These are phyloP conservation scores for Knufia fluminis DNA, from an alignment of 2,329 filamentous ascomycete genomes.

Conservation along the genomic window DNA sequence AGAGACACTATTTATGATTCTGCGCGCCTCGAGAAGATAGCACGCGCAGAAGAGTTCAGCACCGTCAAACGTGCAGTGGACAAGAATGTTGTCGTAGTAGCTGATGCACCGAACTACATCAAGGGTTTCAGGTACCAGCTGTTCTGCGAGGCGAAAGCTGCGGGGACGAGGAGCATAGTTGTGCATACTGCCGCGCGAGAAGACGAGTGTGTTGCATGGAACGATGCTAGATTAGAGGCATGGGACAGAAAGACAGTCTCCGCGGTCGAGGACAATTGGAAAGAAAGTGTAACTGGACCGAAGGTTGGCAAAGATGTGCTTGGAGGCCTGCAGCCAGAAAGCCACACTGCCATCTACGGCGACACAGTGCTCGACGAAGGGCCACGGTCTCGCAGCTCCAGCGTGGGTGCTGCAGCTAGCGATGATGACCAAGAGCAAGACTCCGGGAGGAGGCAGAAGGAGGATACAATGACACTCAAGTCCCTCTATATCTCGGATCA, in stretches of 20 bases:
- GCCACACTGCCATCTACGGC: constrained; percentile 23
- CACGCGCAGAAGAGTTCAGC: constrained; percentile 51
- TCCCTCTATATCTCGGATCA: constrained; percentile 20
- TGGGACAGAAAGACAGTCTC: constrained; percentile 10
- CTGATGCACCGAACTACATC: constrained; percentile 59
- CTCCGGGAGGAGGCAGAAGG: not conserved
- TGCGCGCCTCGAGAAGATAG: constrained; percentile 46
- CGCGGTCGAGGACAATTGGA: not conserved
- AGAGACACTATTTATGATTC: constrained; percentile 23
- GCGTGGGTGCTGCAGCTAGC: constrained; percentile 10
- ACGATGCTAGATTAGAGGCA: constrained; percentile 16
- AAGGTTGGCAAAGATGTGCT: constrained; percentile 16
- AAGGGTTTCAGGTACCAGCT: constrained; percentile 60
- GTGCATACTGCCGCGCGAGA: constrained; percentile 32
- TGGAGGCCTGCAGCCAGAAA: constrained; percentile 21
- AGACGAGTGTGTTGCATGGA: constrained; percentile 22
- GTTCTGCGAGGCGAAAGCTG: constrained; percentile 57
- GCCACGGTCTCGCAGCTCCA: constrained; percentile 14
- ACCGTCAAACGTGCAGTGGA: constrained; percentile 51
- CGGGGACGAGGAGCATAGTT: constrained; percentile 53
- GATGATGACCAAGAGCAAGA: constrained; percentile 7
- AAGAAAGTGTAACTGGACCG: constrained; percentile 1
- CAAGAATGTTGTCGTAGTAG: constrained; percentile 51
- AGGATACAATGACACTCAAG: constrained; percentile 21
- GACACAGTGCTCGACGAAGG: constrained; percentile 12